phyloP scores from a whole-genome alignment of 1,284 basidiomycete genomes.

The Ustilago loliicola region DNA sequence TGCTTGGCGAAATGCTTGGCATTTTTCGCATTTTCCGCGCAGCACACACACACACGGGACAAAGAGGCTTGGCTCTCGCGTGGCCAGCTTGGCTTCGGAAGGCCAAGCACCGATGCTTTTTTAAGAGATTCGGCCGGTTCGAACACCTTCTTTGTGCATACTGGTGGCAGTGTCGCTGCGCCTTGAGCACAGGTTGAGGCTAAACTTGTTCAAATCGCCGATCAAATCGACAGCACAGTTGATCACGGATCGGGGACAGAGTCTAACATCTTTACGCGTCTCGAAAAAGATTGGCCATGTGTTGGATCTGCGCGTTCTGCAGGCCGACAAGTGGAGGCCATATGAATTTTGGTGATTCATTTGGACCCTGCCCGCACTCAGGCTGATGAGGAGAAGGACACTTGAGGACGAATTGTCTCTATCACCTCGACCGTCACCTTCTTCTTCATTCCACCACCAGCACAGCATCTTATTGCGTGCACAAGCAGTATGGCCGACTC shows the following conservation, averaged over 20 bases:
- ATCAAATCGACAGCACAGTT: not conserved
- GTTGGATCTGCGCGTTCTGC: constrained; percentile 22
- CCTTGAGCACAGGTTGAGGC: not conserved
- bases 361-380: not conserved
- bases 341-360: not conserved
- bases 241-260: not conserved
- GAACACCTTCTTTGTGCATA: not conserved
- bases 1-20: constrained; percentile 42
- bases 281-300: constrained; percentile 3
- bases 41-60: not conserved
- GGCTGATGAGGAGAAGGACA: constrained; percentile 1
- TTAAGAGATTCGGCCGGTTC: no score
- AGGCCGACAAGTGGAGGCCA: constrained; percentile 8
- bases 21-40: constrained; percentile 5
- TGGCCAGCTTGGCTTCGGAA: constrained; percentile 23
- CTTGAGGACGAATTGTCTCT: not conserved
- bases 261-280: not conserved
- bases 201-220: constrained; percentile 14
- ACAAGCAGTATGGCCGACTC: constrained; percentile 35
- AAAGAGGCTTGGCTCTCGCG: constrained; percentile 13
- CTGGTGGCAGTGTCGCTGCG: constrained; percentile 20
- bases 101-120: not conserved
- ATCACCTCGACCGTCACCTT: not conserved
- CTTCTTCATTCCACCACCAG: not conserved
- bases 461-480: not conserved